Conservation (phyloP, 495 filamentous ascomycete species). For the Annulohypoxylon nitens region DNA sequence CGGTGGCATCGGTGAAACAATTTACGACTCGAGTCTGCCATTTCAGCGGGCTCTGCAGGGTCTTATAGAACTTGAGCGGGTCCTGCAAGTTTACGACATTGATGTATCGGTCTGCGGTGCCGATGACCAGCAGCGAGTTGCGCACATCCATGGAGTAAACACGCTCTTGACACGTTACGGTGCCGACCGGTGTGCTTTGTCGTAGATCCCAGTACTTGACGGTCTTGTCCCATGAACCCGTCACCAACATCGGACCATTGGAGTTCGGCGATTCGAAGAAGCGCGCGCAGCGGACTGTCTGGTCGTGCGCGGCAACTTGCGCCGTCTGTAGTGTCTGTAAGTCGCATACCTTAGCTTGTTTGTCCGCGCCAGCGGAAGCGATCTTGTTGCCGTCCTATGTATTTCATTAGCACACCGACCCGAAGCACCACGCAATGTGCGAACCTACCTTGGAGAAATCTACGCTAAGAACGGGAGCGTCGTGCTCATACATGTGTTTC, state of each 20-base stretch:
- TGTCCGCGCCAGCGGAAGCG: slow-evolving; percentile 80
- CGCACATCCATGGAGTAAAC: slow-evolving; percentile 90
- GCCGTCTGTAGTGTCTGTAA: slow-evolving; percentile 65
- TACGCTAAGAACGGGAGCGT: slow-evolving; percentile 80
- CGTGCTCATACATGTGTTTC: slow-evolving; percentile 82
- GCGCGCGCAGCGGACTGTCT: slow-evolving; percentile 77
- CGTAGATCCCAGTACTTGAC: slow-evolving; percentile 92
- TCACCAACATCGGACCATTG: slow-evolving; percentile 74
- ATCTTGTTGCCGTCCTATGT: slow-evolving; percentile 71
- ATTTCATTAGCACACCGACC: not conserved
- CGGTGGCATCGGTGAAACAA: slow-evolving; percentile 85
- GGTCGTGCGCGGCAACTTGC: slow-evolving; percentile 80
- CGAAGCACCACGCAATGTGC: not conserved
- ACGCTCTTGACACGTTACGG: slow-evolving; percentile 78
- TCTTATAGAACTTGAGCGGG: slow-evolving; percentile 83
- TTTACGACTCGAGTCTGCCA: slow-evolving; percentile 89
- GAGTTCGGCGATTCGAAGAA: slow-evolving; percentile 72
- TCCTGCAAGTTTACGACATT: slow-evolving; percentile 83
- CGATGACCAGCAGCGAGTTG: slow-evolving; percentile 82
- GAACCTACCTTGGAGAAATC: slow-evolving; percentile 84
- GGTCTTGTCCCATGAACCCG: slow-evolving; percentile 92
- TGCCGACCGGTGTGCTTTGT: slow-evolving; percentile 69
- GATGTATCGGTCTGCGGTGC: slow-evolving; percentile 88
- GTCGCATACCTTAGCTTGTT: slow-evolving; percentile 81
- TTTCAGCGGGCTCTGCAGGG: slow-evolving; percentile 84